Percentiles rank a stretch among this genome's conserved stretches.
Conservation (phyloP, 805 yeast species). For the Candida boidinii region DNA sequence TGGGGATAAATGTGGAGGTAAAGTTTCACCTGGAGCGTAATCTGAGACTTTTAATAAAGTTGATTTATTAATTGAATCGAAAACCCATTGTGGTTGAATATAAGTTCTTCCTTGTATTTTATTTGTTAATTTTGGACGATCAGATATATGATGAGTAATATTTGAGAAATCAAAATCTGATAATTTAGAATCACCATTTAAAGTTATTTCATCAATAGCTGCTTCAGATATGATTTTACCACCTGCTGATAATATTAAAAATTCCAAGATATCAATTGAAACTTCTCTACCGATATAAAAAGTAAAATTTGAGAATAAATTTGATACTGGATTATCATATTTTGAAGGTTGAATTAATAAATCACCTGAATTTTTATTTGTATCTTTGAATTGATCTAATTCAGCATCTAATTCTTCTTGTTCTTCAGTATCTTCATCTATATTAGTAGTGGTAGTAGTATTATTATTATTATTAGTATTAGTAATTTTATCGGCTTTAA, state of each 20-base stretch:
- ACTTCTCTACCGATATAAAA: slow-evolving; percentile 95
- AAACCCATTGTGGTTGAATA: slow-evolving; percentile 96
- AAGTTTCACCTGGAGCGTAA: slow-evolving; percentile 89
- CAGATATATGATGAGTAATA: slow-evolving; percentile 90
- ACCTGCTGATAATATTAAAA: slow-evolving; percentile 78
- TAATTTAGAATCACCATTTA: slow-evolving; percentile 37
- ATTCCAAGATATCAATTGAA: slow-evolving; percentile 83
- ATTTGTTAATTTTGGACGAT: slow-evolving; percentile 73
- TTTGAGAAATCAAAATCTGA: slow-evolving; percentile 49
- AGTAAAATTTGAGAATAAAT: slow-evolving; percentile 63
- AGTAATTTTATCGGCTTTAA: slow-evolving; percentile 40
- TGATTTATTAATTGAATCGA: slow-evolving; percentile 80
- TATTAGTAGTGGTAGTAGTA: too few species aligned
- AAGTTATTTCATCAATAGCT: slow-evolving; percentile 64
- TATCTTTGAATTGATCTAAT: slow-evolving; percentile 67
- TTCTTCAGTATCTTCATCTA: slow-evolving; percentile 27
- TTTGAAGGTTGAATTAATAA: slow-evolving; percentile 62
- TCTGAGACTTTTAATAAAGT: slow-evolving; percentile 65
- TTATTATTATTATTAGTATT: slow-evolving; percentile 28
- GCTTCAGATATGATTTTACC: slow-evolving; percentile 83
- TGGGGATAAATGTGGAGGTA: slow-evolving; percentile 97
- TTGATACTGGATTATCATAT: slow-evolving; percentile 49
- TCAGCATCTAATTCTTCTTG: slow-evolving; percentile 28
- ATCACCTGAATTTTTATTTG: slow-evolving; percentile 59
- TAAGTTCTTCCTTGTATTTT: slow-evolving; percentile 90